Percentiles rank a stretch among this genome's conserved stretches.
Conservation (phyloP, 2,329 filamentous ascomycete genomes). For the Claviceps spartinae region DNA sequence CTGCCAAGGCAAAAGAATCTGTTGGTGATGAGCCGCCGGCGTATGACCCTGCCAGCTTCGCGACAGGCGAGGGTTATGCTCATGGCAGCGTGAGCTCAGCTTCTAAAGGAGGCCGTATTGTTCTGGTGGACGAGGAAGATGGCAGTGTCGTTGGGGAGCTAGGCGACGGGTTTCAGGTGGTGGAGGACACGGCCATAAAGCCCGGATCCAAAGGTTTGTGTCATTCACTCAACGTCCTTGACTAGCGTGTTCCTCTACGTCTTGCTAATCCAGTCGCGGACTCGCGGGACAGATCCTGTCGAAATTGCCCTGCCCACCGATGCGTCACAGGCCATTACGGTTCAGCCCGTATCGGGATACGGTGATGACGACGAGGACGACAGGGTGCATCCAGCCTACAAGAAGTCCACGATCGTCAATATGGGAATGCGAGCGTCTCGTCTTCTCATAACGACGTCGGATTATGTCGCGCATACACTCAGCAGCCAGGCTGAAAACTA, state of each 20-base stretch:
- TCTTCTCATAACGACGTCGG: conserved; percentile 78
- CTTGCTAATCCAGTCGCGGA: neutral
- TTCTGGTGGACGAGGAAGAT: conserved; percentile 89
- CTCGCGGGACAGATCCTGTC: conserved; percentile 46
- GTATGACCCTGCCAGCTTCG: conserved; percentile 76
- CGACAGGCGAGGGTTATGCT: conserved; percentile 66
- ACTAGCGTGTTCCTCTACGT: neutral
- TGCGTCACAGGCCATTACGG: conserved; percentile 48
- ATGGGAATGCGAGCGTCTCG: conserved; percentile 80
- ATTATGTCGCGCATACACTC: conserved; percentile 64
- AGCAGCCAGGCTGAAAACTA: conserved; percentile 68
- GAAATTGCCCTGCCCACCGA: conserved; percentile 62
- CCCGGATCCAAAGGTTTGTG: conserved; percentile 76
- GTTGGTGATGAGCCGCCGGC: conserved; percentile 34
- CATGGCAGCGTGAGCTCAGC: conserved; percentile 43
- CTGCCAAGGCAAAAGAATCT: conserved; percentile 27
- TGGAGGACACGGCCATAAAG: conserved; percentile 62
- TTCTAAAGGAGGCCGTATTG: conserved; percentile 59
- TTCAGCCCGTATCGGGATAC: conserved; percentile 51
- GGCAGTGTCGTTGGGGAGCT: conserved; percentile 91
- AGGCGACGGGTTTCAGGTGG: conserved; percentile 64
- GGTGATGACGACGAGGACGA: conserved; percentile 32
- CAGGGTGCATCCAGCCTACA: conserved; percentile 72
- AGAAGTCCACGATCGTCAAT: conserved; percentile 72
- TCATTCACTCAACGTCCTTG: too few relatives aligned